phyloP scores from a whole-genome alignment of 805 yeast genomes.

The Phaffomyces opuntiae region DNA sequence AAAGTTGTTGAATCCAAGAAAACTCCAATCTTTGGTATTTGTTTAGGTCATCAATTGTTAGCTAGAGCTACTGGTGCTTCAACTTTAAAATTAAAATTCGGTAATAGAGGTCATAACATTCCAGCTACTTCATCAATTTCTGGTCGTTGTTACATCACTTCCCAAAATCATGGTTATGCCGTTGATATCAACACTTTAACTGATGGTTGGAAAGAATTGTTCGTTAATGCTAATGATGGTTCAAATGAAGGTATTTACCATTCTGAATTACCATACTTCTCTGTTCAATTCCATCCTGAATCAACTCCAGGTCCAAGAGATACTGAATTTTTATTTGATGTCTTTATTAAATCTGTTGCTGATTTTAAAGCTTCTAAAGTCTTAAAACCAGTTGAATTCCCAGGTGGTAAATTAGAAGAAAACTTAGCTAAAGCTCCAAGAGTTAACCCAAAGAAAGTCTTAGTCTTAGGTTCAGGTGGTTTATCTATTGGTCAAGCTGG shows the following conservation, averaged over 20 bases:
- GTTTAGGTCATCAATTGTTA: conserved; percentile 95
- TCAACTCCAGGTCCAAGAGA: conserved; percentile 99
- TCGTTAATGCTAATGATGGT: conserved; percentile 93
- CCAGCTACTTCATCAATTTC: conserved; percentile 87
- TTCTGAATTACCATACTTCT: conserved; percentile 80
- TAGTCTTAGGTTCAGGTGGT: conserved; percentile 97
- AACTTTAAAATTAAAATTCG: conserved; percentile 87
- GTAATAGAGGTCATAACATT: conserved; percentile 99
- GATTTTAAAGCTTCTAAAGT: conserved; percentile 50
- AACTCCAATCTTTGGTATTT: conserved; percentile 94
- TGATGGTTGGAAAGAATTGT: conserved; percentile 85
- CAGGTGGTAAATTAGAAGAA: conserved; percentile 77
- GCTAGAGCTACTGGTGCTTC: conserved; percentile 95
- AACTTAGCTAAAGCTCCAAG: conserved; percentile 72
- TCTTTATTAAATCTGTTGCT: conserved; percentile 72
- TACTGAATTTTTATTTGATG: conserved; percentile 94
- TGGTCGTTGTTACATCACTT: conserved; percentile 96
- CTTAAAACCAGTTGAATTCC: conserved; percentile 75
- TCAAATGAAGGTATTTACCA: conserved; percentile 98
- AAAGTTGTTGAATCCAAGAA: conserved; percentile 54
- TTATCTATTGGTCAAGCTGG: conserved; percentile 98
- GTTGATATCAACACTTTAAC: conserved; percentile 76
- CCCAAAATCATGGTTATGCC: conserved; percentile 98
- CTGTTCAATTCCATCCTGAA: conserved; percentile 99
- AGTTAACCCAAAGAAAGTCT: conserved; percentile 81